Evolutionary conservation across 2,329 filamentous ascomycete genomes (phyloP).

Genomic region (Epichloe sylvatica): DNA sequence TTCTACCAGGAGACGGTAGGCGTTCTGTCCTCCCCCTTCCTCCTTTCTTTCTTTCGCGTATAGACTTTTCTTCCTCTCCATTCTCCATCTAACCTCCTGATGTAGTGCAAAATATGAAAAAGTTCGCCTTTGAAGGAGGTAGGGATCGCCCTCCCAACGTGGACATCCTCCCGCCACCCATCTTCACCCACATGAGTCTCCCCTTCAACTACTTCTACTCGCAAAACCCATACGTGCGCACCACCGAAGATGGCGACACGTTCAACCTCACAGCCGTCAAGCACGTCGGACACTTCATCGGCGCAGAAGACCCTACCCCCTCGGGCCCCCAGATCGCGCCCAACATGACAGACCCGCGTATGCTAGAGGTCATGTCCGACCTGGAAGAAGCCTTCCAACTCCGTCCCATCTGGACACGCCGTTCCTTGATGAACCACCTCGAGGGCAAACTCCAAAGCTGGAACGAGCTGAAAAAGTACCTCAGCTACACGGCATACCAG

Average conservation of each 20-base stretch:
- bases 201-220: slow-evolving; percentile 72
- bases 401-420: slow-evolving; percentile 75
- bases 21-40: not conserved
- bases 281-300: slow-evolving; percentile 43
- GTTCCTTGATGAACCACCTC: slow-evolving; percentile 65
- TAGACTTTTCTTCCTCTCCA: not conserved
- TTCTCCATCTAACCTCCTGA: not conserved
- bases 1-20: slow-evolving; percentile 58
- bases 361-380: slow-evolving; percentile 49
- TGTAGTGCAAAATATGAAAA: slow-evolving; percentile 35
- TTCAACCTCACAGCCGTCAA: slow-evolving; percentile 48
- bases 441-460: slow-evolving; percentile 34
- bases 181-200: slow-evolving; percentile 59
- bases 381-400: slow-evolving; percentile 53
- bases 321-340: slow-evolving; percentile 47
- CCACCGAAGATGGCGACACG: slow-evolving; percentile 41
- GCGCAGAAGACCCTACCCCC: slow-evolving; percentile 48
- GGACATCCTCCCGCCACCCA: slow-evolving; percentile 66
- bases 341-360: slow-evolving; percentile 42
- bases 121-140: slow-evolving; percentile 53
- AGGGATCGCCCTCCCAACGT: slow-evolving; percentile 45
- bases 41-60: not conserved
- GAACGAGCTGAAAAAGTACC: slow-evolving; percentile 54
- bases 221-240: slow-evolving; percentile 66
- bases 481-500: slow-evolving; percentile 79